Percentiles rank a stretch among this genome's conserved stretches.
phyloP scores from a whole-genome alignment of 108 stramenopile species.

The Discostella stelligeroides region DNA sequence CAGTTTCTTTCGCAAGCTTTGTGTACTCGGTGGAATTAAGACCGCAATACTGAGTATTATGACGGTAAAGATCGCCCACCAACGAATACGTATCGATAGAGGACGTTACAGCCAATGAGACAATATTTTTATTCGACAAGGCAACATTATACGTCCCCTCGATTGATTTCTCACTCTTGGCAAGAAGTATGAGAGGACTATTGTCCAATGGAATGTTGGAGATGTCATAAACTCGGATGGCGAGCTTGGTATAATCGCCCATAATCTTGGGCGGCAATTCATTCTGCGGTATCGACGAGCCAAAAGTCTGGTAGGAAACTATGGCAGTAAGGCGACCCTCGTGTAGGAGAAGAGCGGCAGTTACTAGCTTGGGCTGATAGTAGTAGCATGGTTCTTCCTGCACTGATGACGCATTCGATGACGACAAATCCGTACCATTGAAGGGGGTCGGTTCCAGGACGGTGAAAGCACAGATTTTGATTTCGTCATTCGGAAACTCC shows the following conservation, averaged over 20 bases:
- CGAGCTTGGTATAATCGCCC: conserved; percentile 25
- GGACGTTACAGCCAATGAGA: conserved; percentile 29
- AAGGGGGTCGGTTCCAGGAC: background rate
- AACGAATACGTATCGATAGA: conserved; percentile 36
- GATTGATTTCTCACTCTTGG: conserved; percentile 36
- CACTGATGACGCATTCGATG: background rate
- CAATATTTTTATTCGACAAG: conserved; percentile 26
- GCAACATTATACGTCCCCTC: conserved; percentile 37
- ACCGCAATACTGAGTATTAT: conserved; percentile 39
- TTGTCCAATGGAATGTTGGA: conserved; percentile 40
- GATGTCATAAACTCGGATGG: conserved; percentile 42
- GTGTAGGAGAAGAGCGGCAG: conserved; percentile 40
- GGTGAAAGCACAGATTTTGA: conserved; percentile 5
- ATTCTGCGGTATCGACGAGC: conserved; percentile 4
- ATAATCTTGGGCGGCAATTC: conserved; percentile 8
- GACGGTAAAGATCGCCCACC: conserved; percentile 37
- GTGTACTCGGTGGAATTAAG: conserved; percentile 44
- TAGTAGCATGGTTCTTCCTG: conserved; percentile 32
- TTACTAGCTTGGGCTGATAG: conserved; percentile 41
- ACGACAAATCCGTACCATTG: too few species aligned
- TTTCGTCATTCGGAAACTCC: conserved; percentile 41
- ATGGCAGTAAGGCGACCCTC: conserved; percentile 45
- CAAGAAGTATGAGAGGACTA: conserved; percentile 35
- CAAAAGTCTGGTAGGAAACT: conserved; percentile 33
- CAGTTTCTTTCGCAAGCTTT: conserved; percentile 37